A percentile compares a stretch with the other conserved stretches of the same genome.
Evolutionary conservation across 2,329 filamentous ascomycete species (phyloP).

Genomic region (Fusarium austroafricanum): DNA sequence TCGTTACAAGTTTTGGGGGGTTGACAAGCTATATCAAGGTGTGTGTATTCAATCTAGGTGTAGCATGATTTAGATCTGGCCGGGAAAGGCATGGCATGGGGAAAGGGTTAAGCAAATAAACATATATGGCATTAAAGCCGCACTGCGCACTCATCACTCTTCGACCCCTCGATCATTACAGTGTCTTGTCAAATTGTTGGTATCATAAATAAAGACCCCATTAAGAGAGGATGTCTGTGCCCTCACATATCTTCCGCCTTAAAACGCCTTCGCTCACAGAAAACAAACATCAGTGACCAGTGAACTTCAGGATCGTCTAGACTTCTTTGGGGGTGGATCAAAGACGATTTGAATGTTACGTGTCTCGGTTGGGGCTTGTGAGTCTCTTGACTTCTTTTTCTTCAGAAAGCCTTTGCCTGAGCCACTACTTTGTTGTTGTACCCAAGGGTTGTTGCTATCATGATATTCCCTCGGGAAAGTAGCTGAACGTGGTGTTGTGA

Average conservation of each 20-base stretch:
- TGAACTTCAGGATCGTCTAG: constrained; percentile 1
- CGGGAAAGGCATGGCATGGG: constrained; percentile 18
- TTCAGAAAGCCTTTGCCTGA: constrained; percentile 29
- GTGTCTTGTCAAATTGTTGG: neutral
- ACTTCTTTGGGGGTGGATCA: constrained; percentile 52
- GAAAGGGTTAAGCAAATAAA: constrained; percentile 29
- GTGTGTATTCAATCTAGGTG: constrained; percentile 16
- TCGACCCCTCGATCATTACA: neutral
- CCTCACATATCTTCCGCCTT: neutral
- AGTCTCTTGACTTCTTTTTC: constrained; percentile 40
- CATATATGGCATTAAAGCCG: constrained; percentile 14
- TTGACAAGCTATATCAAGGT: constrained; percentile 32
- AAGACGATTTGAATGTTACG: constrained; percentile 55
- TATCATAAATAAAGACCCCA: neutral
- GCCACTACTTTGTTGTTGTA: constrained; percentile 17
- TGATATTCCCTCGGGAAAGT: constrained; percentile 22
- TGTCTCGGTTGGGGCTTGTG: constrained; percentile 52
- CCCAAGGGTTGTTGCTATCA: constrained; percentile 36
- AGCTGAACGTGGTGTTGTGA: constrained; percentile 35
- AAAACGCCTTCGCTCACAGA: constrained; percentile 21
- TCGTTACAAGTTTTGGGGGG: constrained; percentile 23
- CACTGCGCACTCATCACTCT: neutral
- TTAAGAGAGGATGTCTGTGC: neutral
- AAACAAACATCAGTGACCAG: neutral
- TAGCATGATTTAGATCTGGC: constrained; percentile 26